A percentile compares a stretch with the other conserved stretches of the same genome.
phyloP scores from a whole-genome alignment of 2,329 filamentous ascomycete genomes.

The Aspergillus pseudoviridinutans region DNA sequence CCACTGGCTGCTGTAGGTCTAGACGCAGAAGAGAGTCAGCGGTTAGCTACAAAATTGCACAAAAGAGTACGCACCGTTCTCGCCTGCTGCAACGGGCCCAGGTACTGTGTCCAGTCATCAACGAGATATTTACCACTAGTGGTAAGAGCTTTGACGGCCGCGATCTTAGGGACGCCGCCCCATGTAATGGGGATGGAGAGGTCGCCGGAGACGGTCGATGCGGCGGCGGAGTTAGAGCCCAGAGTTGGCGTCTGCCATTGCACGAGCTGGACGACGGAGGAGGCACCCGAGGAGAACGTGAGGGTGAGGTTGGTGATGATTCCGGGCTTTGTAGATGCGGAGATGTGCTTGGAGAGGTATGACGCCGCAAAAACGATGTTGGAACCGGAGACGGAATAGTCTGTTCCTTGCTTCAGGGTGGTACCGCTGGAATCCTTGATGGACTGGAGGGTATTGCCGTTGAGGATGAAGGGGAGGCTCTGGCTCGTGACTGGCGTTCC shows the following conservation, averaged over 20 bases:
- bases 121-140: slow-evolving; percentile 49
- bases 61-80: slow-evolving; percentile 27
- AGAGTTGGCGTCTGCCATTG: slow-evolving; percentile 49
- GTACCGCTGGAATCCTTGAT: slow-evolving; percentile 38
- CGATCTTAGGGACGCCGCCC: slow-evolving; percentile 48
- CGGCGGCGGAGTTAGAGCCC: slow-evolving; percentile 23
- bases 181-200: slow-evolving; percentile 51
- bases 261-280: slow-evolving; percentile 47
- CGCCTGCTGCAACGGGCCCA: slow-evolving; percentile 51
- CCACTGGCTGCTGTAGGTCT: slow-evolving; percentile 52
- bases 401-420: slow-evolving; percentile 33
- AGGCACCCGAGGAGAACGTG: slow-evolving; percentile 50
- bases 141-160: slow-evolving; percentile 50
- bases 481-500: slow-evolving; percentile 43
- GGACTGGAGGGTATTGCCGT: slow-evolving; percentile 50
- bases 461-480: slow-evolving; percentile 49
- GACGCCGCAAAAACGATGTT: slow-evolving; percentile 46
- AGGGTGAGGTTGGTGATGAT: slow-evolving; percentile 51
- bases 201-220: slow-evolving; percentile 35
- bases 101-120: slow-evolving; percentile 55
- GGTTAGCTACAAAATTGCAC: background rate
- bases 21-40: background rate
- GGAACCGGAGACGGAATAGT: slow-evolving; percentile 47
- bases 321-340: slow-evolving; percentile 40
- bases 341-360: slow-evolving; percentile 47